phyloP scores from a whole-genome alignment of 1,139 yeast species.

The Pneumocystis sp. region DNA sequence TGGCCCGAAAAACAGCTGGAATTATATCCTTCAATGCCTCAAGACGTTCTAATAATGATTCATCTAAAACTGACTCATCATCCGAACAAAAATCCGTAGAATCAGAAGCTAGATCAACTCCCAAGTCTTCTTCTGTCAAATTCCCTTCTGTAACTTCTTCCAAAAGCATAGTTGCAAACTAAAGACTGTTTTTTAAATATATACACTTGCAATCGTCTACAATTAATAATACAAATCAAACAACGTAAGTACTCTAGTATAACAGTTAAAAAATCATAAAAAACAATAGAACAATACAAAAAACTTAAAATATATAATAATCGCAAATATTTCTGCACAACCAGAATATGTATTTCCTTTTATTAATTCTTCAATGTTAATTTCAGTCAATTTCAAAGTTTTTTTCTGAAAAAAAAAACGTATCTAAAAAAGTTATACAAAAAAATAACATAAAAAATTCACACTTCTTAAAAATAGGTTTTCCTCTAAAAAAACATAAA shows the following conservation, averaged over 20 bases:
- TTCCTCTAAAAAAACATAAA: background rate
- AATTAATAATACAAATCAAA: background rate
- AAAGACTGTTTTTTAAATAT: background rate
- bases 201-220: background rate
- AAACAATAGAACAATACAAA: background rate
- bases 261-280: background rate
- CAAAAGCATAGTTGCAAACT: background rate
- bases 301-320: background rate
- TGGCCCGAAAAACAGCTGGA: slow-evolving; percentile 71
- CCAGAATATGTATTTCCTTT: background rate
- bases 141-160: background rate
- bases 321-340: background rate
- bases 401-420: background rate
- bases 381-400: background rate
- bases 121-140: background rate
- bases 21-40: slow-evolving; percentile 82
- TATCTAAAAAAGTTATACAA: too few species aligned
- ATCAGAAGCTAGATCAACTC: background rate
- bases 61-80: slow-evolving; percentile 22
- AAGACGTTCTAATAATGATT: slow-evolving; percentile 73
- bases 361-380: background rate
- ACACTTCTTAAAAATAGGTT: background rate
- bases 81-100: background rate
- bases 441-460: too few species aligned
- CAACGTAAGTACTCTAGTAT: background rate